phyloP scores from a whole-genome alignment of 2,329 filamentous ascomycete genomes.

The Chaetomiaceae sp. region DNA sequence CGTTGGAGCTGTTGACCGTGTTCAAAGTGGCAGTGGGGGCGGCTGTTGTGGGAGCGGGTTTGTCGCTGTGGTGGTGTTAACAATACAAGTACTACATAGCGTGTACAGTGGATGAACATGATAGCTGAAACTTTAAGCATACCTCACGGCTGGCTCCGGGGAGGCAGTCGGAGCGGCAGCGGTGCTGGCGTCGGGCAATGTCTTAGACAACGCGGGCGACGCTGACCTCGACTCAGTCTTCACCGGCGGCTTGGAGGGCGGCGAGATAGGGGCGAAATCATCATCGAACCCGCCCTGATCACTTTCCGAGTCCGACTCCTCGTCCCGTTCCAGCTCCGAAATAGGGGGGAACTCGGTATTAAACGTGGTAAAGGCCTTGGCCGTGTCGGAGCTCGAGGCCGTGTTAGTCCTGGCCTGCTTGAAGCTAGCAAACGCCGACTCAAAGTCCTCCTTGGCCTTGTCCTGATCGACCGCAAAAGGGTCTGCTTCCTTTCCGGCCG shows the following conservation, averaged over 20 bases:
- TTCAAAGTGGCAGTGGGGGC: slow-evolving; percentile 11
- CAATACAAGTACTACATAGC: background rate
- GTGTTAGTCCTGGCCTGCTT: slow-evolving; percentile 39
- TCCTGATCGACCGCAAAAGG: slow-evolving; percentile 52
- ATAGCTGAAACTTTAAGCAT: slow-evolving; percentile 9
- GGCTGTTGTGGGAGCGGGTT: slow-evolving; percentile 15
- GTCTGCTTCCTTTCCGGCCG: slow-evolving; percentile 34
- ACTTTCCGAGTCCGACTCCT: slow-evolving; percentile 77
- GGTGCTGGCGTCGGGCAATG: slow-evolving; percentile 13
- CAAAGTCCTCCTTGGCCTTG: slow-evolving; percentile 75
- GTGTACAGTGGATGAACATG: slow-evolving; percentile 8
- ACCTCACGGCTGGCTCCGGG: slow-evolving; percentile 22
- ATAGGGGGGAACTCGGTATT: slow-evolving; percentile 89
- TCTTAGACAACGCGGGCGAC: slow-evolving; percentile 24
- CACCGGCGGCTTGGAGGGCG: slow-evolving; percentile 33
- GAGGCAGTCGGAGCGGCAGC: slow-evolving; percentile 9
- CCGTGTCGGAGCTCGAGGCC: slow-evolving; percentile 26
- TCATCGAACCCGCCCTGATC: slow-evolving; percentile 87
- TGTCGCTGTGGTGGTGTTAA: slow-evolving; percentile 21
- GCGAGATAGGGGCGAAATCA: slow-evolving; percentile 70
- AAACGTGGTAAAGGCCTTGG: slow-evolving; percentile 49
- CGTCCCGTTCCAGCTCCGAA: slow-evolving; percentile 74
- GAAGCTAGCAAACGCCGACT: slow-evolving; percentile 78
- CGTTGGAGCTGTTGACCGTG: slow-evolving; percentile 19
- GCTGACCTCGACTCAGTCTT: slow-evolving; percentile 28